Percentiles rank a stretch among this genome's conserved stretches.
Conservation (phyloP, 208 protist species). For the Leishmania mexicana region DNA sequence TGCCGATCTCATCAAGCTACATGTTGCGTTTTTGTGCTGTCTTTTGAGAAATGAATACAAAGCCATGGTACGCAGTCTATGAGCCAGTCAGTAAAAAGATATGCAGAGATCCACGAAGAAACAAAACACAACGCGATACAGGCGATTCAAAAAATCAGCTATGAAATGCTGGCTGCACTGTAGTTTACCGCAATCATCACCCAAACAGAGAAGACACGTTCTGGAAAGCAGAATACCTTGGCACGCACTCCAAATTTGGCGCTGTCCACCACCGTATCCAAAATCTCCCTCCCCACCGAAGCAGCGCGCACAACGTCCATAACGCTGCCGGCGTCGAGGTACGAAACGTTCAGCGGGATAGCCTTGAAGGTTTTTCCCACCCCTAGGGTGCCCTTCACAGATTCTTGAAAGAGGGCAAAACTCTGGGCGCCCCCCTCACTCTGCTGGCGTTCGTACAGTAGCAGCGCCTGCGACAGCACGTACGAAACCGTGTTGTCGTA, state of each 20-base stretch:
- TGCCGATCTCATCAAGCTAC: neutral
- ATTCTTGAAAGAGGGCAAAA: constrained; percentile 81
- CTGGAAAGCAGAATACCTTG: constrained; percentile 86
- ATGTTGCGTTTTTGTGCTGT: neutral
- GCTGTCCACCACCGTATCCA: constrained; percentile 79
- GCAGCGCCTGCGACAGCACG: constrained; percentile 82
- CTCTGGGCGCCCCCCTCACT: constrained; percentile 39
- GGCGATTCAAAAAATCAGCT: neutral
- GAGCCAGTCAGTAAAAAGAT: constrained; percentile 7
- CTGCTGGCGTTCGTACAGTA: constrained; percentile 79
- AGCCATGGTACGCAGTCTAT: neutral
- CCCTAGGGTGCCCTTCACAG: constrained; percentile 84
- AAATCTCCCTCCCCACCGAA: constrained; percentile 78
- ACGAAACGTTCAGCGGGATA: constrained; percentile 89
- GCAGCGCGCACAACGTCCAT: constrained; percentile 62
- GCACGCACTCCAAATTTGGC: constrained; percentile 74
- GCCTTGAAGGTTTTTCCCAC: constrained; percentile 91
- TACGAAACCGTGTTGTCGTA: constrained; percentile 86
- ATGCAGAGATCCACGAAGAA: neutral
- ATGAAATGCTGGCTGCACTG: constrained; percentile 22
- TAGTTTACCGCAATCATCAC: constrained; percentile 89
- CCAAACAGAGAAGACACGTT: constrained; percentile 88
- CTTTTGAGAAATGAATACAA: neutral
- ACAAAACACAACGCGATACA: neutral
- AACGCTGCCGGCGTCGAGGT: constrained; percentile 65